Conservation (phyloP, 2,329 filamentous ascomycete species). For the Aureobasidium uvarum region DNA sequence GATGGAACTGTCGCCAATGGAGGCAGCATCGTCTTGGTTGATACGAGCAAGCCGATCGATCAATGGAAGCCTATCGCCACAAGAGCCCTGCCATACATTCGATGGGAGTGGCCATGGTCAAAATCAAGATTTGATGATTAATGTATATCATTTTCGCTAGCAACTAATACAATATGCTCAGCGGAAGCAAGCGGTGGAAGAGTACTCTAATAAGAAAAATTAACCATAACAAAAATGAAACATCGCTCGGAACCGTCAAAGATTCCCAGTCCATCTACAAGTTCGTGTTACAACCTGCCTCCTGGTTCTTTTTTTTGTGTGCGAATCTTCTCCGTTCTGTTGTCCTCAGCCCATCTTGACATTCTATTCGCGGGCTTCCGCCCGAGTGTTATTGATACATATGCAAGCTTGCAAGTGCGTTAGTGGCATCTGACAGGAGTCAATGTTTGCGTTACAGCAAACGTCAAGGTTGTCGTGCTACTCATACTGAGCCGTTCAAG, state of each 20-base stretch:
- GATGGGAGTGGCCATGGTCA: slow-evolving; percentile 28
- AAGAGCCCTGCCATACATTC: slow-evolving; percentile 31
- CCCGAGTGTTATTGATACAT: neutral
- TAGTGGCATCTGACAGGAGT: neutral
- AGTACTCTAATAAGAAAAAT: slow-evolving; percentile 23
- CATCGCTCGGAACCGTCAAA: neutral
- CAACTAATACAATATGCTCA: slow-evolving; percentile 1
- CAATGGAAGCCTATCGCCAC: slow-evolving; percentile 42
- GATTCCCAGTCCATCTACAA: slow-evolving; percentile 15
- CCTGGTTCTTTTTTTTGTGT: slow-evolving; percentile 11
- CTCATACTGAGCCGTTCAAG: neutral
- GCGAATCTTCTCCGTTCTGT: neutral
- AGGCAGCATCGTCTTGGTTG: slow-evolving; percentile 43
- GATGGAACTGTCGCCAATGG: slow-evolving; percentile 33
- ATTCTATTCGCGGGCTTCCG: neutral
- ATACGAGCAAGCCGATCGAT: slow-evolving; percentile 40
- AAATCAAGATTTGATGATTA: slow-evolving; percentile 19
- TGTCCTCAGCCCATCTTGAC: too few species aligned
- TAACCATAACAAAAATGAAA: slow-evolving; percentile 26
- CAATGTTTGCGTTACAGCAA: neutral
- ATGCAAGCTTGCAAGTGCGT: neutral
- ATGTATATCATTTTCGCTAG: slow-evolving; percentile 8
- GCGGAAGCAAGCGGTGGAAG: neutral
- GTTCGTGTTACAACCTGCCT: neutral
- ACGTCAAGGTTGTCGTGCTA: neutral